Evolutionary conservation across 352 stramenopile genomes (phyloP).

Genomic region (Globisporangium paddicum): DNA sequence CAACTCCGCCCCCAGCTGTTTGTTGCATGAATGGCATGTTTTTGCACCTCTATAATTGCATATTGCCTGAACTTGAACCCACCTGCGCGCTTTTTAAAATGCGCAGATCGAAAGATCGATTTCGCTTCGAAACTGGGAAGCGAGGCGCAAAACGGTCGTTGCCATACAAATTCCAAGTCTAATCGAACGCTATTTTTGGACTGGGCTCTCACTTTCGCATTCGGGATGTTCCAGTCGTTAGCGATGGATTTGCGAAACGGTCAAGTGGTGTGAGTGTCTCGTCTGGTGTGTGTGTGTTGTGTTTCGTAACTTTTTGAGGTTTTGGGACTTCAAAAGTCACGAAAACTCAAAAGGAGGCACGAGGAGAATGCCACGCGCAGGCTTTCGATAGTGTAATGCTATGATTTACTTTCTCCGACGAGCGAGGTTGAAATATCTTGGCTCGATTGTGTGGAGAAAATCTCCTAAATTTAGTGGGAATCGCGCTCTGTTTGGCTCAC

Average conservation of each 20-base stretch:
- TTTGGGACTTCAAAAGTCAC: too few relatives aligned
- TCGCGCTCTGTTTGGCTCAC: too few relatives aligned
- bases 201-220: neutral
- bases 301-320: too few relatives aligned
- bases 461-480: too few relatives aligned
- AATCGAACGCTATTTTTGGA: neutral
- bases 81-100: neutral
- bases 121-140: neutral
- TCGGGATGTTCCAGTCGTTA: neutral
- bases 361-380: too few relatives aligned
- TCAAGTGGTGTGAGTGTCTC: neutral
- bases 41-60: neutral
- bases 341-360: too few relatives aligned
- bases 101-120: neutral
- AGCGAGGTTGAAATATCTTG: too few relatives aligned
- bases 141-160: neutral
- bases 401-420: too few relatives aligned
- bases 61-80: neutral
- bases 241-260: neutral
- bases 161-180: conserved; percentile 4
- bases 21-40: neutral
- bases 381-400: too few relatives aligned
- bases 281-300: too few relatives aligned
- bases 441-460: too few relatives aligned
- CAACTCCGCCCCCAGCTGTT: neutral